Conservation (phyloP, 345 rosid species). For the Triadica sebifera region DNA sequence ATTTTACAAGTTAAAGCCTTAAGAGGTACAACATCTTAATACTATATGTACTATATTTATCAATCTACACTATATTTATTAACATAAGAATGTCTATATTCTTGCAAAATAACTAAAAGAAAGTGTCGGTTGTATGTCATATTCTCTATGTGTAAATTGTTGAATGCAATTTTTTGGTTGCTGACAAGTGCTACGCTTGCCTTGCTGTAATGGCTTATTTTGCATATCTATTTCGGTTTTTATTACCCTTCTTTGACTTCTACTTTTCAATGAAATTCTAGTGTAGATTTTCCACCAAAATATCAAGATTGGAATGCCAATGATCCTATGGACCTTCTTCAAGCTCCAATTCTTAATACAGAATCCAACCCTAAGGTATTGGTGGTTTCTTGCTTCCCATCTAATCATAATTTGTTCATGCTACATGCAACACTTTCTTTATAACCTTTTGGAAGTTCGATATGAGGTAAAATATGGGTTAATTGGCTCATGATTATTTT, state of each 20-base stretch:
- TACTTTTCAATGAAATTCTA: conserved; percentile 35
- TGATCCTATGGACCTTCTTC: conserved; percentile 77
- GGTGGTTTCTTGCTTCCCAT: conserved; percentile 8
- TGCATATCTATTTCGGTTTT: conserved; percentile 13
- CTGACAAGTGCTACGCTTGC: not conserved
- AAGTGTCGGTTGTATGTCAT: not conserved
- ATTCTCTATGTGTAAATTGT: too few species aligned
- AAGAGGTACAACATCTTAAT: too few species aligned
- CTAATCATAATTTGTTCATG: not conserved
- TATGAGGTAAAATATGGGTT: not conserved
- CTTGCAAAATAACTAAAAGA: too few species aligned
- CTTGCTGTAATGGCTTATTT: not conserved
- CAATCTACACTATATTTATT: too few species aligned
- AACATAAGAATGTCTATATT: too few species aligned
- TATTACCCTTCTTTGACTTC: not conserved
- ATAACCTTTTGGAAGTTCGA: conserved; percentile 3
- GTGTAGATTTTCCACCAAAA: conserved; percentile 86
- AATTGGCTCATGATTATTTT: not conserved
- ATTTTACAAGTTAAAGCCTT: too few species aligned
- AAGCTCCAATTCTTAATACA: conserved; percentile 56
- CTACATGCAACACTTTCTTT: not conserved
- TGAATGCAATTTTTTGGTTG: not conserved
- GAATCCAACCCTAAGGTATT: conserved; percentile 88
- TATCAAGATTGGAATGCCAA: conserved; percentile 71
- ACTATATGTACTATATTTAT: too few species aligned